A percentile compares a stretch with the other conserved stretches of the same genome.
Conservation (phyloP, 2,329 filamentous ascomycete species). For the Fusarium continuum region DNA sequence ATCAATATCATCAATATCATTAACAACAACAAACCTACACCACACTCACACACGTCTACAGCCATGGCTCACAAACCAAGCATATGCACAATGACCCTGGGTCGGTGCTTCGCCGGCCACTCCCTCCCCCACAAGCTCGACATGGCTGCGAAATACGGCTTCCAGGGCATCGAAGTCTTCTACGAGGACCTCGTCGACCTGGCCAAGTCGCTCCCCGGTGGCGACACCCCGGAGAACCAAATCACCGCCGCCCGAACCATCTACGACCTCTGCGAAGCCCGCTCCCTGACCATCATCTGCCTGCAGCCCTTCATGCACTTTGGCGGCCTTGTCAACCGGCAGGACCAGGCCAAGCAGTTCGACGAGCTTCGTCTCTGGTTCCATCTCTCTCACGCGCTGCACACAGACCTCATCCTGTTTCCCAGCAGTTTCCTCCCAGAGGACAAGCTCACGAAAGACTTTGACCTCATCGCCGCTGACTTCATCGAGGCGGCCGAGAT, state of each 20-base stretch:
- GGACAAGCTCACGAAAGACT: slow-evolving; percentile 55
- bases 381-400: slow-evolving; percentile 67
- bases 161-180: slow-evolving; percentile 78
- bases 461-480: slow-evolving; percentile 68
- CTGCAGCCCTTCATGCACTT: slow-evolving; percentile 83
- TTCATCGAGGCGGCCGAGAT: slow-evolving; percentile 73
- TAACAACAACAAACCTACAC: not conserved
- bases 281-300: slow-evolving; percentile 66
- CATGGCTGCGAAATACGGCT: slow-evolving; percentile 70
- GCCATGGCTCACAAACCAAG: slow-evolving; percentile 67
- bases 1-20: not conserved
- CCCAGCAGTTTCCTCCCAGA: slow-evolving; percentile 74
- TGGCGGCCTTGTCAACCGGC: slow-evolving; percentile 74
- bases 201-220: slow-evolving; percentile 57
- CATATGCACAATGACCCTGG: slow-evolving; percentile 81
- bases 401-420: slow-evolving; percentile 77
- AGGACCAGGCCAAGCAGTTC: slow-evolving; percentile 64
- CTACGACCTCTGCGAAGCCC: slow-evolving; percentile 63
- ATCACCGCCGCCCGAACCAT: slow-evolving; percentile 67
- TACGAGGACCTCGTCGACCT: slow-evolving; percentile 77
- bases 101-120: slow-evolving; percentile 74
- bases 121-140: slow-evolving; percentile 72
- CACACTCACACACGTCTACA: not conserved
- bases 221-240: slow-evolving; percentile 54
- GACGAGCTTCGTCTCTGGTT: slow-evolving; percentile 76